Base-by-base conservation (phyloP, 2,329 filamentous ascomycete species). In the Botrytis deweyae region DNA sequence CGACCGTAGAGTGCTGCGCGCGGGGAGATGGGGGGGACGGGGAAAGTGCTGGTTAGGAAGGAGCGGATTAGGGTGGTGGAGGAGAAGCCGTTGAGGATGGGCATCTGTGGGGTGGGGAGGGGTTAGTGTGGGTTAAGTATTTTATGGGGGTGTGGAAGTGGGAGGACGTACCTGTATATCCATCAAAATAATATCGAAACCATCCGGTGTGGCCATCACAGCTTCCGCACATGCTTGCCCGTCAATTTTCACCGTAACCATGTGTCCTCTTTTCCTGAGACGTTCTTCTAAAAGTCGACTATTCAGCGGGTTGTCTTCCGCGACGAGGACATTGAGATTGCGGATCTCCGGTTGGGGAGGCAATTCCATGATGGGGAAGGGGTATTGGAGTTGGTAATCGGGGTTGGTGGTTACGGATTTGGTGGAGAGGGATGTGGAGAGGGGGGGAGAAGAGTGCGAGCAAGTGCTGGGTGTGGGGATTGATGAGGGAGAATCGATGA, bases 251-350 rank as follows among this genome's bases (percentile, higher is more conserved):
- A 95, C 86, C 44, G 87, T 84, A 0, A 95, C 91, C 0, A 87
- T 82, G 76, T 97, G 93, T 0, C 93, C 92, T 1, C 89, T 83
- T 79, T 92, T 94, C 80, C 96, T 92, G 4, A 97, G 82, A 20
- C 94, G 86, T 79, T 97, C 97, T 78, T 90, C 89, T 59, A 97
- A 84, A 61, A 97, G 93, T 74, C 90, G 92, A 82, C 93, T 93
- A 78, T 97, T 97, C 77, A 97, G 90, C 0, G 93, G 93, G 78
- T 97, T 94, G 77, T 97, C 94, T 80, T 97, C 94, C 0, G 94
- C 94, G 52, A 97, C 89, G 36, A 97, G 85, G 3, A 97, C 89
- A 29, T 87, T 76, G 16, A 81, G 75, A 58, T 69, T 59, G n/a
- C 63, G 73, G 77, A 74, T 46, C 77, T 74, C 3, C 74, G 76